Conservation (phyloP, 257 asterid genomes). For the Solanum megistacrolobum region DNA sequence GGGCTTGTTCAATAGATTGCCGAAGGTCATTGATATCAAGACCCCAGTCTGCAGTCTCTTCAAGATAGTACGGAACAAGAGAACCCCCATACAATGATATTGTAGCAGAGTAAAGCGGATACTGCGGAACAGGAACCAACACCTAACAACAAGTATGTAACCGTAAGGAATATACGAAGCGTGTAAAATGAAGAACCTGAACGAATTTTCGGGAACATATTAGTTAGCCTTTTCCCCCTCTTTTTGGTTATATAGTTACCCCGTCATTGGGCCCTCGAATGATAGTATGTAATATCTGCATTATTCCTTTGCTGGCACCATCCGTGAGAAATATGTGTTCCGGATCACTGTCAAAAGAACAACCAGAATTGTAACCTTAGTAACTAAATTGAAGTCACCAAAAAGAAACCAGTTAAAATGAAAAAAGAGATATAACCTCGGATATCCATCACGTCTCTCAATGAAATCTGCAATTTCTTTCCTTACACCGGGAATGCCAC, state of each 20-base stretch:
- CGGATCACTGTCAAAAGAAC: slow-evolving; percentile 58
- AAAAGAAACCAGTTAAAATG: neutral
- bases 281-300: slow-evolving; percentile 63
- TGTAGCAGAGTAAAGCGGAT: slow-evolving; percentile 95
- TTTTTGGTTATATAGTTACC: slow-evolving; percentile 28
- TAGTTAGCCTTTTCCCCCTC: neutral
- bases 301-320: slow-evolving; percentile 98
- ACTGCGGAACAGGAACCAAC: slow-evolving; percentile 96
- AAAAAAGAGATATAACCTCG: slow-evolving; percentile 39
- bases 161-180: neutral
- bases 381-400: neutral
- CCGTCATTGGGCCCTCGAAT: slow-evolving; percentile 66
- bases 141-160: slow-evolving; percentile 29
- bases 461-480: slow-evolving; percentile 92
- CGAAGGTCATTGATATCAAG: slow-evolving; percentile 75
- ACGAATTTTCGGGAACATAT: neutral
- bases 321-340: slow-evolving; percentile 88
- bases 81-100: slow-evolving; percentile 83
- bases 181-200: neutral
- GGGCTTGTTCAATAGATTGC: slow-evolving; percentile 76
- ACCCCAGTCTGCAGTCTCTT: slow-evolving; percentile 97
- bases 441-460: slow-evolving; percentile 97
- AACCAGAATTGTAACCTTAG: neutral
- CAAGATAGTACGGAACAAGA: slow-evolving; percentile 90
- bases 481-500: slow-evolving; percentile 92